Conservation (phyloP, 2,329 filamentous ascomycete genomes). For the Curvularia hawaiiensis region DNA sequence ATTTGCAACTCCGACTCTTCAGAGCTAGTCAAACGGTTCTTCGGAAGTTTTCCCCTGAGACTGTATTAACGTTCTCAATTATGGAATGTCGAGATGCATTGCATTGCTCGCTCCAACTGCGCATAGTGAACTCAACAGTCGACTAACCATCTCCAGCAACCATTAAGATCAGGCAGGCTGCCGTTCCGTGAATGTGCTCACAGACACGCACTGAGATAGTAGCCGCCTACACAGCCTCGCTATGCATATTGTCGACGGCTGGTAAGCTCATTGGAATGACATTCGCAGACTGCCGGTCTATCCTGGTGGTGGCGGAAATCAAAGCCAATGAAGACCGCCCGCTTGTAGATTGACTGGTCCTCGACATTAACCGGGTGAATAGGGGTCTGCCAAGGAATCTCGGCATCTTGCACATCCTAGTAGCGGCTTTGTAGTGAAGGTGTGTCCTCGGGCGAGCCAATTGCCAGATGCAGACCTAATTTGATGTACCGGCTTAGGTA, state of each 20-base stretch:
- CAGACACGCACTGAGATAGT: not conserved
- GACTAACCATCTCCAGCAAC: not conserved
- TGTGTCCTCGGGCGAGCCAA: not conserved
- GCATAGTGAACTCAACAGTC: not conserved
- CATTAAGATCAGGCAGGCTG: not conserved
- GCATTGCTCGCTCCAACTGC: not conserved
- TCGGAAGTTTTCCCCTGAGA: not conserved
- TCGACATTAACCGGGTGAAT: slow-evolving; percentile 15
- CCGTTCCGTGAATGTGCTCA: not conserved
- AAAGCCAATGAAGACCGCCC: not conserved
- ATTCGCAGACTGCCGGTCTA: not conserved
- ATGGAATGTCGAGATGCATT: not conserved
- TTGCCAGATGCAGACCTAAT: not conserved
- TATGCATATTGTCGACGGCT: not conserved
- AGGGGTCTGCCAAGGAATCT: slow-evolving; percentile 3
- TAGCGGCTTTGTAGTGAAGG: slow-evolving; percentile 7
- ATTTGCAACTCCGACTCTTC: not conserved
- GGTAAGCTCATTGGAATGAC: not conserved
- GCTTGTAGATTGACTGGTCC: not conserved
- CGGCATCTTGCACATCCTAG: slow-evolving; percentile 2
- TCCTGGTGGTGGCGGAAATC: not conserved
- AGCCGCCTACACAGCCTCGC: not conserved
- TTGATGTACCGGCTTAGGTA: not conserved
- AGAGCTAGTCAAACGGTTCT: not conserved
- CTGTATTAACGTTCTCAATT: not conserved